Conservation (phyloP, 2,329 filamentous ascomycete species). For the Aspergillus brunneoviolaceus region DNA sequence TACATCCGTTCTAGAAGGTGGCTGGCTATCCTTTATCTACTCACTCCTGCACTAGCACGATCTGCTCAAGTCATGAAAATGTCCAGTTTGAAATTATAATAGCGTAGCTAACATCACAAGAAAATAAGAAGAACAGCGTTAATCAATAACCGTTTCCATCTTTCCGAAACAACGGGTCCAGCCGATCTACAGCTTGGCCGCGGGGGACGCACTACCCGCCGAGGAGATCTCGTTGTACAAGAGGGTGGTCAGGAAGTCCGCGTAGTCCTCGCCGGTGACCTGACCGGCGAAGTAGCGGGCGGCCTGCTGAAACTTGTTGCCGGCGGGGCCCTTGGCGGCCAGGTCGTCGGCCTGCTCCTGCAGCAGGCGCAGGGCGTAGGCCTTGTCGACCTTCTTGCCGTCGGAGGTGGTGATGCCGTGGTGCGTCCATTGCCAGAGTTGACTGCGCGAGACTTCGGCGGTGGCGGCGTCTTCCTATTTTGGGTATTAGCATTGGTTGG, state of each 20-base stretch:
- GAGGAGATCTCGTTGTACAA: conserved; percentile 65
- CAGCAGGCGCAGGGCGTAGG: conserved; percentile 80
- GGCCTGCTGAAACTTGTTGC: conserved; percentile 88
- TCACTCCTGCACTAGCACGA: too few relatives aligned
- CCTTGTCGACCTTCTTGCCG: conserved; percentile 90
- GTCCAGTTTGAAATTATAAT: too few relatives aligned
- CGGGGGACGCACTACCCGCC: conserved; percentile 65
- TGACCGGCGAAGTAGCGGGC: conserved; percentile 90
- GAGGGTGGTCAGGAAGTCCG: conserved; percentile 86
- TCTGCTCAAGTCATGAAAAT: too few relatives aligned
- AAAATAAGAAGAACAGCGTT: too few relatives aligned
- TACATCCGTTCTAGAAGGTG: too few relatives aligned
- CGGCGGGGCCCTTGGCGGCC: conserved; percentile 71
- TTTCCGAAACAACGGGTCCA: not conserved
- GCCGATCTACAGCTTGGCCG: conserved; percentile 59
- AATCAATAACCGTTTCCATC: too few relatives aligned
- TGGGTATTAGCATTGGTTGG: conserved; percentile 6
- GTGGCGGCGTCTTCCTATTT: conserved; percentile 83
- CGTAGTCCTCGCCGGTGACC: conserved; percentile 96
- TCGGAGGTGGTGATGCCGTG: conserved; percentile 74
- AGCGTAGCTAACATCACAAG: too few relatives aligned
- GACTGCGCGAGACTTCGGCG: conserved; percentile 88
- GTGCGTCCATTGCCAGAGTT: conserved; percentile 94
- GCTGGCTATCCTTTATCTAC: too few relatives aligned
- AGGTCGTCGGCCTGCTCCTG: conserved; percentile 81